phyloP scores from a whole-genome alignment of 768 basidiomycete species.

The Tephrocybe sp. region DNA sequence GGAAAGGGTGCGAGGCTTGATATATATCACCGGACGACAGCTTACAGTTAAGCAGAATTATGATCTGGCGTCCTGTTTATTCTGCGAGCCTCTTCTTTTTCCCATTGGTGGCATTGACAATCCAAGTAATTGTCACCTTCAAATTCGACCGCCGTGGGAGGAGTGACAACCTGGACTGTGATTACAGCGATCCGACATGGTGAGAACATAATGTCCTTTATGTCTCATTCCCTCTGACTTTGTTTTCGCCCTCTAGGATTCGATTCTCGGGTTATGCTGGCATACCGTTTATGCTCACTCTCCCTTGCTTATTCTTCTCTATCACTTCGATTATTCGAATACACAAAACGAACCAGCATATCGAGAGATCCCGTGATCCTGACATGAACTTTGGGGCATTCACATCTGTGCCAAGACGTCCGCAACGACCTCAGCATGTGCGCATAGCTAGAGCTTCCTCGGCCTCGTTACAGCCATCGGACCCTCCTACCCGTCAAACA shows the following conservation, averaged over 20 bases:
- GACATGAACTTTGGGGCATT: slow-evolving; percentile 19
- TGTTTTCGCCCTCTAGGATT: slow-evolving; percentile 39
- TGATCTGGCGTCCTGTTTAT: slow-evolving; percentile 50
- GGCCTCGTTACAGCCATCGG: slow-evolving; percentile 8
- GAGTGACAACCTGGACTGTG: slow-evolving; percentile 56
- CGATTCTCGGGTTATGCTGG: slow-evolving; percentile 68
- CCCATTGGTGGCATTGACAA: slow-evolving; percentile 43
- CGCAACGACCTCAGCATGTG: slow-evolving; percentile 13
- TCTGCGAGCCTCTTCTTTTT: slow-evolving; percentile 34
- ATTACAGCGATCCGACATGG: slow-evolving; percentile 60
- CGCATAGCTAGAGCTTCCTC: slow-evolving; percentile 13
- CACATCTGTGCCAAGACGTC: slow-evolving; percentile 18
- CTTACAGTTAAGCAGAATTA: slow-evolving; percentile 29
- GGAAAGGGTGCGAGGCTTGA: slow-evolving; percentile 23
- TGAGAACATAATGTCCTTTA: slow-evolving; percentile 25
- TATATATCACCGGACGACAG: not conserved
- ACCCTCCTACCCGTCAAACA: slow-evolving; percentile 19
- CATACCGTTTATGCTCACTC: slow-evolving; percentile 44
- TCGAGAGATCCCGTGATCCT: slow-evolving; percentile 35
- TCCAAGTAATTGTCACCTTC: slow-evolving; percentile 44
- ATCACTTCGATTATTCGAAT: slow-evolving; percentile 38
- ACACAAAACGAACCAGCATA: slow-evolving; percentile 33
- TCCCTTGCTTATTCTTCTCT: slow-evolving; percentile 55
- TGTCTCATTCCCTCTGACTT: not conserved
- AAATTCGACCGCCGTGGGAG: slow-evolving; percentile 45